A percentile compares a stretch with the other conserved stretches of the same genome.
Conservation (phyloP, 2,329 filamentous ascomycete species). For the Monosporascus ibericus region DNA sequence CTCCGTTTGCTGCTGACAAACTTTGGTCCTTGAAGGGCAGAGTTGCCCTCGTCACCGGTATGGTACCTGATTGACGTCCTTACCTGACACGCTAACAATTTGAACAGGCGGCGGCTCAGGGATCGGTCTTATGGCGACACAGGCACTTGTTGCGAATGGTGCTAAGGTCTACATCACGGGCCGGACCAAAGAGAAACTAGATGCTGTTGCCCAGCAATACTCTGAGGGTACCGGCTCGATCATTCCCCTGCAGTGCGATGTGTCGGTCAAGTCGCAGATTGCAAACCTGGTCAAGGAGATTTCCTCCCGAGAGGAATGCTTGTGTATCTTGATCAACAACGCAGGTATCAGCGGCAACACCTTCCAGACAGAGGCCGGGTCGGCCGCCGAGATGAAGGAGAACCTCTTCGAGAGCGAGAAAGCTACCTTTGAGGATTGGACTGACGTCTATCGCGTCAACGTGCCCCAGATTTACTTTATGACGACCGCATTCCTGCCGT, state of each 20-base stretch:
- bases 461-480: slow-evolving; percentile 64
- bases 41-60: slow-evolving; percentile 40
- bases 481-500: slow-evolving; percentile 55
- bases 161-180: slow-evolving; percentile 67
- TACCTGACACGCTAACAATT: not conserved
- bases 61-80: not conserved
- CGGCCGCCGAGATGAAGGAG: slow-evolving; percentile 44
- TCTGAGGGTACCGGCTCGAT: slow-evolving; percentile 50
- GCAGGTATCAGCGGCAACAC: slow-evolving; percentile 54
- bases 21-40: slow-evolving; percentile 37
- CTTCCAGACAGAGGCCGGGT: slow-evolving; percentile 48
- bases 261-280: slow-evolving; percentile 56
- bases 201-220: slow-evolving; percentile 52
- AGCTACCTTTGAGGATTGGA: slow-evolving; percentile 61
- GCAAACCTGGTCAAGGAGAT: slow-evolving; percentile 52
- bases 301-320: slow-evolving; percentile 45
- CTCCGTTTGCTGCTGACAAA: slow-evolving; percentile 26
- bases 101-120: slow-evolving; percentile 49
- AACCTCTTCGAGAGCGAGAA: slow-evolving; percentile 62
- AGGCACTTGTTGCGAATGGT: slow-evolving; percentile 61
- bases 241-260: slow-evolving; percentile 54
- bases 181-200: slow-evolving; percentile 56
- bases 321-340: slow-evolving; percentile 65
- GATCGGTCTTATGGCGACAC: slow-evolving; percentile 63
- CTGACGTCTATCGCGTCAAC: slow-evolving; percentile 66